Evolutionary conservation across 257 asterid genomes (phyloP), one percentile per base, ranked within the genome.

Genomic region (Solanum chaucha): DNA sequence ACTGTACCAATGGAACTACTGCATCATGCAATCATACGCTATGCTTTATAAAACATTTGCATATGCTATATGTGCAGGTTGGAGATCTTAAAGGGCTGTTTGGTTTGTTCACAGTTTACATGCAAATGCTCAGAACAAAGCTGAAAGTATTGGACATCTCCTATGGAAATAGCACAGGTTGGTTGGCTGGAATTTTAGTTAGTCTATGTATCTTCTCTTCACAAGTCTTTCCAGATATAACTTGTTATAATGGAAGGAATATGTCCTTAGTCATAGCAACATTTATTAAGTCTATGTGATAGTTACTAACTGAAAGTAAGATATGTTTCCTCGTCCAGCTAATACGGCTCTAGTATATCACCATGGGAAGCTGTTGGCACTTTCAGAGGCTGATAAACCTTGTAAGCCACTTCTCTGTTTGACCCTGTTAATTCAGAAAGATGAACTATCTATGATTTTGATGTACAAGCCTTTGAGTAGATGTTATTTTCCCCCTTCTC

Each of bases 341-440:
- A 97, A 97, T 91, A 97, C 99, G 32, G 98, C 98, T 84, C 86
- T 97, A 55, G 81, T 93, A 87, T 97, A 95, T 92, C 99, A 97
- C 91, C 94, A 97, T 41, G 97, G 97, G 90, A 94, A 95, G 94
- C 98, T 97, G 86, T 89, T 95, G 93, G 99, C 98, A 71, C 99
- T 97, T 88, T 86, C 89, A 41, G 99, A 97, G 91, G 98, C 85
- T 40, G 98, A 97, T 91, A 97, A 97, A 92, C 99, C 99, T 88
- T 97, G 99, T 97, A 93, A 92, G 94, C 84, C 91, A 86, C 87
- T 67, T 67, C 82, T 86, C 68, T 85, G 65, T n/a, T 51, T 84
- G 51, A 78, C 77, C 77, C 7, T 58, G 28, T 36, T 10, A 7
- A 32, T 51, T 84, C 7, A 36, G 38, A 64, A n/a, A 84, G 35